These are phyloP conservation scores for Dactylella cylindrospora DNA, from an alignment of 2,329 filamentous ascomycete species.

Conservation along the genomic window DNA sequence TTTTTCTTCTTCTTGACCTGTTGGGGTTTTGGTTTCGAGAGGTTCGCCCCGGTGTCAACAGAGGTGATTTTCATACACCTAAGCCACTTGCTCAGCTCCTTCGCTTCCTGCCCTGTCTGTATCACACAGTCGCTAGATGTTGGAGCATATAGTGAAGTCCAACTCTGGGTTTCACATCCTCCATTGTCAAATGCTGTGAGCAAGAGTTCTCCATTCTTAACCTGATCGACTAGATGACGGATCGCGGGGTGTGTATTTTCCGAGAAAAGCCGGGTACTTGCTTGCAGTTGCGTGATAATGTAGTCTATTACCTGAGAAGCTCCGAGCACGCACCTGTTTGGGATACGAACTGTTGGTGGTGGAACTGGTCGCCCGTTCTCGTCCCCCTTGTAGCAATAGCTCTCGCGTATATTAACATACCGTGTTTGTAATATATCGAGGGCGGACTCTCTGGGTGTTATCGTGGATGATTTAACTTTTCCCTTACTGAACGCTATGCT, in stretches of 20 bases:
- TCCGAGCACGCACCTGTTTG: conserved; percentile 12
- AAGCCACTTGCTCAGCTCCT: conserved; percentile 78
- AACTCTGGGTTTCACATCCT: conserved; percentile 70
- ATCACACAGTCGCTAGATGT: conserved; percentile 68
- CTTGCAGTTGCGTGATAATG: conserved; percentile 4
- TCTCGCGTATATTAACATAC: conserved; percentile 8
- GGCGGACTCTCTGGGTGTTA: conserved; percentile 20
- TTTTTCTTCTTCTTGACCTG: conserved; percentile 55
- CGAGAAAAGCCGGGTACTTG: conserved; percentile 1
- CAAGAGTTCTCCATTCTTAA: conserved; percentile 12
- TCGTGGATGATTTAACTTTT: conserved; percentile 20
- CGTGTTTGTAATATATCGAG: conserved; percentile 10
- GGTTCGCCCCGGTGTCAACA: conserved; percentile 64
- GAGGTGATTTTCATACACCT: conserved; percentile 72
- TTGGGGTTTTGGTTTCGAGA: conserved; percentile 50
- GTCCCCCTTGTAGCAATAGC: conserved; percentile 22
- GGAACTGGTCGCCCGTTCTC: conserved; percentile 9
- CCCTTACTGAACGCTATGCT: conserved; percentile 15
- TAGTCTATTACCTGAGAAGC: conserved; percentile 14
- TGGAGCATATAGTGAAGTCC: conserved; percentile 86
- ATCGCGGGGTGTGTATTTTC: conserved; percentile 30
- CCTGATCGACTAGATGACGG: conserved; percentile 15
- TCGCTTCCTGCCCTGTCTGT: conserved; percentile 69
- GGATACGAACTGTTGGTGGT: conserved; percentile 24
- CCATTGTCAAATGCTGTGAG: conserved; percentile 80